Percentiles rank a stretch among this genome's conserved stretches.
Conservation (phyloP, 805 yeast genomes). For the Candida silvatica region DNA sequence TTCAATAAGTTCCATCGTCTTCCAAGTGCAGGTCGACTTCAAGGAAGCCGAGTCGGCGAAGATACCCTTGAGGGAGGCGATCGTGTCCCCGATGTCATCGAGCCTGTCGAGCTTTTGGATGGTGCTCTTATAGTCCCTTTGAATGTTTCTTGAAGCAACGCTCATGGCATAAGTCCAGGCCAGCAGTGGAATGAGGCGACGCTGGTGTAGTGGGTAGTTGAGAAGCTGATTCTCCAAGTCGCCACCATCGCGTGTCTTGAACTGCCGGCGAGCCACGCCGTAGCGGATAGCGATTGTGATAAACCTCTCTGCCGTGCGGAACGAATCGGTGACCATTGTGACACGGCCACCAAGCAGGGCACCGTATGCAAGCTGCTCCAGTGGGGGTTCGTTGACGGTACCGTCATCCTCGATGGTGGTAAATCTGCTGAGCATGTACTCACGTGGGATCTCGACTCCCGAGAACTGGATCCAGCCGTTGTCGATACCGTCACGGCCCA, state of each 20-base stretch:
- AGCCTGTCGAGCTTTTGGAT: constrained; percentile 47
- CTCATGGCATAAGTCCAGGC: constrained; percentile 73
- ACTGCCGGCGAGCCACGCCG: constrained; percentile 86
- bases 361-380: constrained; percentile 83
- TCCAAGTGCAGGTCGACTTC: constrained; percentile 88
- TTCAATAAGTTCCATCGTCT: constrained; percentile 69
- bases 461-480: constrained; percentile 95
- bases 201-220: constrained; percentile 85
- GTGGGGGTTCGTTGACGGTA: constrained; percentile 67
- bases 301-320: constrained; percentile 70
- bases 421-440: constrained; percentile 74
- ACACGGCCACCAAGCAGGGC: constrained; percentile 87
- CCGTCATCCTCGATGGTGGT: constrained; percentile 63
- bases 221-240: constrained; percentile 61
- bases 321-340: constrained; percentile 80
- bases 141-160: constrained; percentile 59
- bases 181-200: constrained; percentile 76
- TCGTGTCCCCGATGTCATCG: constrained; percentile 40
- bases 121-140: constrained; percentile 39
- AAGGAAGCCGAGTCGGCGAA: constrained; percentile 82
- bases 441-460: constrained; percentile 75
- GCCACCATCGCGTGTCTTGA: constrained; percentile 38
- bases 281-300: constrained; percentile 81
- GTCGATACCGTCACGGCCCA: constrained; percentile 95
- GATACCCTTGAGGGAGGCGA: constrained; percentile 61